These are phyloP conservation scores for Hemileccinum impolitum DNA, from an alignment of 768 basidiomycete genomes.

Conservation along the genomic window DNA sequence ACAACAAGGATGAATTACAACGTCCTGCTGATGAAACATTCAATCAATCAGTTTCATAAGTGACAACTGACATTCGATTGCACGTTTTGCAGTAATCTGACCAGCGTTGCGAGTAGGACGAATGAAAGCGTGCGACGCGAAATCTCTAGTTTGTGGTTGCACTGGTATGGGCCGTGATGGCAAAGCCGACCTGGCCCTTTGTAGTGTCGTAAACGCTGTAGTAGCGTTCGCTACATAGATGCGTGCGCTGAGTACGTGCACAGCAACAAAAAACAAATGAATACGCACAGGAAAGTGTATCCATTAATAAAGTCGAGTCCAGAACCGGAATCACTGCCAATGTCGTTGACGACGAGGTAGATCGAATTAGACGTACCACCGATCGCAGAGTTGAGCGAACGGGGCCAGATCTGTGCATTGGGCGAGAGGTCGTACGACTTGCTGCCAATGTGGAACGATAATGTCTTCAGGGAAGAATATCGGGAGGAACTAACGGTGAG, in stretches of 20 bases:
- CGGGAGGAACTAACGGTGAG: neutral
- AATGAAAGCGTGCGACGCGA: no score
- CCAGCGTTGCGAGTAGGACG: no score
- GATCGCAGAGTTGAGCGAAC: neutral
- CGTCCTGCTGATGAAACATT: no score
- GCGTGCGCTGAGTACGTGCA: neutral
- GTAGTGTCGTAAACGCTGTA: constrained; percentile 1
- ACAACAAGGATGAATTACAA: no score
- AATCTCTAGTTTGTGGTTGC: neutral
- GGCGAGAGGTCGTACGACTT: neutral
- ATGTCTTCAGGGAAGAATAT: neutral
- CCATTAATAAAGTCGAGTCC: neutral
- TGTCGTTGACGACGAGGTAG: neutral
- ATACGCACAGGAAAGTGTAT: neutral
- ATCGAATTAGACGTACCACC: neutral
- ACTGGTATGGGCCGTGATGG: neutral
- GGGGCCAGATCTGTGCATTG: neutral
- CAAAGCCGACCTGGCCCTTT: neutral
- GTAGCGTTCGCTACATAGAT: neutral
- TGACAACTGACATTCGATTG: no score
- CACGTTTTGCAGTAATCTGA: no score
- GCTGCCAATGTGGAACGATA: neutral
- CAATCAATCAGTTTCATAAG: no score
- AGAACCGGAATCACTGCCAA: neutral
- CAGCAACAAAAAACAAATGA: no score